Base-by-base conservation (phyloP, 2,329 filamentous ascomycete species). In the Fusarium sp. region DNA sequence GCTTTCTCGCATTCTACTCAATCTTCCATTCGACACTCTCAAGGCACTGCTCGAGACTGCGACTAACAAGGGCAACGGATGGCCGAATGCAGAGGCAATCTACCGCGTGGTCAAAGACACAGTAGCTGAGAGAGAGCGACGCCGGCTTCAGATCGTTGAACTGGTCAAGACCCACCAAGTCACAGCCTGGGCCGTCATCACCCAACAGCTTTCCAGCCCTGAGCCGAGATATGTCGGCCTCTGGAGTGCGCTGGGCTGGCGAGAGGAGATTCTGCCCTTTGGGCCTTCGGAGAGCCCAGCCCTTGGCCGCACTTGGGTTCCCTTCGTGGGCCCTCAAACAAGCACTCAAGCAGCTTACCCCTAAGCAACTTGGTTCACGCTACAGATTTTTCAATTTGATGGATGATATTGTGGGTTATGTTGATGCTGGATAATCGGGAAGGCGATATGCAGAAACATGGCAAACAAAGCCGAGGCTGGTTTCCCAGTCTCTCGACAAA, bases 1-100 rank as follows among this genome's bases (percentile, higher is more conserved):
- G 0, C 81, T 94, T 9, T 94, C 93, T 0, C 90, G 88, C 33
- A 83, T 93, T 27, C 83, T 95, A 4, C 82, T 94, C 57, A 93
- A 93, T 44, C 82, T 94, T 10, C 93, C 93, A 0, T 93, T 92
- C 72, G 83, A 87, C 18, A 83, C 91, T 33, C 83, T 95, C 29
- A 91, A 92, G 79, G 85, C 86, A 65, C 81, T 93, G 4, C 84
- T 94, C 38, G 91, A 92, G 74, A 89, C 89, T 55, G 71, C 76
- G 11, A 84, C 84, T 31, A 88, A 87, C 45, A 83, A 83, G 47
- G 81, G 83, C 35, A 83, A 83, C n/a, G 86, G 83, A 27, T 88
- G 86, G 84, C 83, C 85, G 31, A 86, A 81, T 42, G 81, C 82
- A 3, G 82, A 85, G 62, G 79, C 84, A 31, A 83, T 87, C 25